A percentile compares a stretch with the other conserved stretches of the same genome.
These are phyloP conservation scores for Aspergillus brunneoviolaceus DNA, from an alignment of 2,329 filamentous ascomycete genomes.

Conservation along the genomic window DNA sequence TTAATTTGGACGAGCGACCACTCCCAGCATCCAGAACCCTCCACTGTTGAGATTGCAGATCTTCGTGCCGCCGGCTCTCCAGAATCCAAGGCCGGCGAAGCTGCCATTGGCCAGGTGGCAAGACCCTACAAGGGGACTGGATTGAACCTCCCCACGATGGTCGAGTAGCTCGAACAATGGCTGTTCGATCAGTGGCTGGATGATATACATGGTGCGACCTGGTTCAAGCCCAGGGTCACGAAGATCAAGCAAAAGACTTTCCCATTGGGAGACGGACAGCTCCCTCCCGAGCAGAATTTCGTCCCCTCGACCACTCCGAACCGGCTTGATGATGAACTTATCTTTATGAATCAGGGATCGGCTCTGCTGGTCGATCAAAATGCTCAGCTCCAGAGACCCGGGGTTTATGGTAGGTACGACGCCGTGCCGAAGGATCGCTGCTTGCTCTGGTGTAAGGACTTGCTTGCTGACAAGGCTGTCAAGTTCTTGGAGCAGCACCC, in stretches of 20 bases:
- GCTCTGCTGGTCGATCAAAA: conserved; percentile 11
- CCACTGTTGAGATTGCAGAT: not conserved
- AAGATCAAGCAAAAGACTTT: not conserved
- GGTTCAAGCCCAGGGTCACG: not conserved
- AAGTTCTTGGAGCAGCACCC: conserved; percentile 30
- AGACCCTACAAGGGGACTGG: not conserved
- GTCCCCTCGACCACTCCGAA: conserved; percentile 7
- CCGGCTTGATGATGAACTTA: conserved; percentile 27
- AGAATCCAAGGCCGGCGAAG: conserved; percentile 1
- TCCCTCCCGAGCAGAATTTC: conserved; percentile 6
- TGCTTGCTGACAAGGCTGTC: conserved; percentile 18
- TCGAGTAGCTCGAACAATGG: not conserved
- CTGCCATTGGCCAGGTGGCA: conserved; percentile 1
- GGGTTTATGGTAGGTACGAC: conserved; percentile 27
- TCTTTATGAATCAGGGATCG: conserved; percentile 16
- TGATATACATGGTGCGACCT: not conserved
- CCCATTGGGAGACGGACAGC: conserved; percentile 3
- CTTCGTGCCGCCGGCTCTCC: not conserved
- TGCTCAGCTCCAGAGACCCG: conserved; percentile 23
- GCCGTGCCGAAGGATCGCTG: conserved; percentile 17
- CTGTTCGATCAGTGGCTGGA: conserved; percentile 10
- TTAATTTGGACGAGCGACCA: not conserved
- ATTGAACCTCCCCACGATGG: not conserved
- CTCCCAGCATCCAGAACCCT: not conserved
- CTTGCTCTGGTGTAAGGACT: conserved; percentile 21